phyloP scores from a whole-genome alignment of 371 early-diverging fungal species.

The Phascolomyces articulosus region DNA sequence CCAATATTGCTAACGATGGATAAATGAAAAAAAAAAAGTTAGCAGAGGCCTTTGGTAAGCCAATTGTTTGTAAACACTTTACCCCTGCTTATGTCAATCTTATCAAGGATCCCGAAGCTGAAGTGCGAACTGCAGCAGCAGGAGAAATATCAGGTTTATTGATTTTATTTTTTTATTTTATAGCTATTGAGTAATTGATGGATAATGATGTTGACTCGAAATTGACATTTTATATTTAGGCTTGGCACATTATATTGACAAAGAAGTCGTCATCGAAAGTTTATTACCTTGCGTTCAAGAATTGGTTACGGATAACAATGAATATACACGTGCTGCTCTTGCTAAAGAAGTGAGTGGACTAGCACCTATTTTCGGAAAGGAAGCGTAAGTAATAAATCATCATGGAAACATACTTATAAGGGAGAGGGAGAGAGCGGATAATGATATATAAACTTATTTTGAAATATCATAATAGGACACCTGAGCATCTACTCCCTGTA shows the following conservation, averaged over 20 bases:
- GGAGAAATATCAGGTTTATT: slow-evolving; percentile 84
- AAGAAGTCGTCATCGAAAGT: slow-evolving; percentile 74
- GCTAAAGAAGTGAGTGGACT: slow-evolving; percentile 95
- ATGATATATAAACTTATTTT: no score
- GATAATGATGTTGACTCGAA: no score
- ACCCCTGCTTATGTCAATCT: slow-evolving; percentile 75
- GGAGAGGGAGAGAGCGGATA: no score
- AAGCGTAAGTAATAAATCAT: slow-evolving; percentile 74
- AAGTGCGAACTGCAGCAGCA: slow-evolving; percentile 94
- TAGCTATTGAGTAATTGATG: background rate
- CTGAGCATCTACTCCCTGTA: slow-evolving; percentile 91
- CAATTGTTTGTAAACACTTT: slow-evolving; percentile 77
- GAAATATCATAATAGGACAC: slow-evolving; percentile 70
- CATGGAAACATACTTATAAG: no score
- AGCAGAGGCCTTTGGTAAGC: slow-evolving; percentile 78
- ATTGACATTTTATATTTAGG: slow-evolving; percentile 54
- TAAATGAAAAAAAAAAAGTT: slow-evolving; percentile 52
- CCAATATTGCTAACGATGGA: slow-evolving; percentile 1
- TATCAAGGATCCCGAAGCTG: slow-evolving; percentile 95
- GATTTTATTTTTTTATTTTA: no score
- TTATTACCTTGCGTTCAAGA: slow-evolving; percentile 91
- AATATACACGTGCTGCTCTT: slow-evolving; percentile 95
- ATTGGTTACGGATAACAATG: slow-evolving; percentile 92
- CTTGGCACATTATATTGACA: slow-evolving; percentile 82
- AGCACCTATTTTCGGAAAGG: slow-evolving; percentile 94